phyloP scores from a whole-genome alignment of 164 flowering plant genomes.

The Aristolochia californica region DNA sequence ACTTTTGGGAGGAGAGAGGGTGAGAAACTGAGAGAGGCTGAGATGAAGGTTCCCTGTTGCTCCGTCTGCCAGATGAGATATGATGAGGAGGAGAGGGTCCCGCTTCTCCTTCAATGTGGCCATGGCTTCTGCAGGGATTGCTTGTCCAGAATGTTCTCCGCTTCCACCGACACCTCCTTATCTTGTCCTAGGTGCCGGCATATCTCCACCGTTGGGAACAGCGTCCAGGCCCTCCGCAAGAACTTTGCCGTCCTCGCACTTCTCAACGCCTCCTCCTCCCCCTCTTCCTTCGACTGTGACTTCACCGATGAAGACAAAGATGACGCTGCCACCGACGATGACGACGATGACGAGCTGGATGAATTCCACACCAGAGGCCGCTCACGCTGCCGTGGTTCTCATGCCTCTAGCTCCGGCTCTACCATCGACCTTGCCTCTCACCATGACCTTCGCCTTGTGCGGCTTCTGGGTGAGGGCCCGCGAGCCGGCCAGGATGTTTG shows the following conservation, averaged over 20 bases:
- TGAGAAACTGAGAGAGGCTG: not conserved
- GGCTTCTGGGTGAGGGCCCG: conserved; percentile 45
- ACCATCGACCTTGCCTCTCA: conserved; percentile 55
- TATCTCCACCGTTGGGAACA: conserved; percentile 74
- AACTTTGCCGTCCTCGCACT: conserved; percentile 74
- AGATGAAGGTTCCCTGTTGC: conserved; percentile 80
- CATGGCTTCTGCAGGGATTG: conserved; percentile 97
- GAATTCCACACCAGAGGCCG: conserved; percentile 15
- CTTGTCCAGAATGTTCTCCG: conserved; percentile 62
- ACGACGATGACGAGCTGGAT: conserved; percentile 20
- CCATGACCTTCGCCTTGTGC: conserved; percentile 40
- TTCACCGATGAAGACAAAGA: conserved; percentile 42
- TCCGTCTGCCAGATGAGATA: conserved; percentile 83
- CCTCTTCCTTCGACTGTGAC: conserved; percentile 24
- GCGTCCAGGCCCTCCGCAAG: conserved; percentile 72
- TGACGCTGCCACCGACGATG: conserved; percentile 1
- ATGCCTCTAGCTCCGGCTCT: conserved; percentile 33
- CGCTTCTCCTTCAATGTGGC: conserved; percentile 92
- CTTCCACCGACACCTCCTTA: conserved; percentile 54
- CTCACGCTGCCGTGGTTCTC: conserved; percentile 20
- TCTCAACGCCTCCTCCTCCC: conserved; percentile 24
- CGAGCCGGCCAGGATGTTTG: conserved; percentile 65
- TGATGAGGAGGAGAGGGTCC: conserved; percentile 81
- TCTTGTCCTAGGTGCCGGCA: conserved; percentile 93
- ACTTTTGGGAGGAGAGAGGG: not conserved